phyloP scores from a whole-genome alignment of 352 stramenopile genomes.

The Phytophthora palmivora region DNA sequence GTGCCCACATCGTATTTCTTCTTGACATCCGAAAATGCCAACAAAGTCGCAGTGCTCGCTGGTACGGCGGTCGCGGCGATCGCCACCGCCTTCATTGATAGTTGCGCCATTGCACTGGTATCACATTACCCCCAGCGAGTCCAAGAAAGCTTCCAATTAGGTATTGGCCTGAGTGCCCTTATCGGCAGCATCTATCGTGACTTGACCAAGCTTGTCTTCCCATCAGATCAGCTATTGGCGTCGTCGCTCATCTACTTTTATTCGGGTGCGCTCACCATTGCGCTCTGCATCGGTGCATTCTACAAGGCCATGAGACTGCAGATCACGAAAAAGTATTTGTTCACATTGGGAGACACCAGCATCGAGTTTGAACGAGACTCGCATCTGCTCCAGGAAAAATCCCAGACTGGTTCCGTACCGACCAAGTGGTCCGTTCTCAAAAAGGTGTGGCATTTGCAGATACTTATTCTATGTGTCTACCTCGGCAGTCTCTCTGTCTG shows the following conservation, averaged over 20 bases:
- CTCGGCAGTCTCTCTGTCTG: conserved; percentile 70
- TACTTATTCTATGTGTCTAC: conserved; percentile 71
- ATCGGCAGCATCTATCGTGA: conserved; percentile 86
- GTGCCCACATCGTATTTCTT: conserved; percentile 81
- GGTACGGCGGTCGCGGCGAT: conserved; percentile 65
- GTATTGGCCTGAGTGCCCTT: conserved; percentile 76
- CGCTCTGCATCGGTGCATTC: conserved; percentile 74
- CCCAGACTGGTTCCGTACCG: conserved; percentile 20
- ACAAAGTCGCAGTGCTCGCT: conserved; percentile 64
- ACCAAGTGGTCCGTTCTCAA: conserved; percentile 70
- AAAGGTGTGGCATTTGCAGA: conserved; percentile 67
- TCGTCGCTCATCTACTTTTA: conserved; percentile 90
- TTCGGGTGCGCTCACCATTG: conserved; percentile 75
- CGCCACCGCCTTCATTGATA: conserved; percentile 82
- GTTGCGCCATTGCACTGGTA: conserved; percentile 74
- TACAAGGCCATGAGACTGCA: conserved; percentile 59
- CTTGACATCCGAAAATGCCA: conserved; percentile 60
- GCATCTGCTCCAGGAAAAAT: conserved; percentile 31
- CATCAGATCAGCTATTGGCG: conserved; percentile 55
- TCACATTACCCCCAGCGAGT: conserved; percentile 76
- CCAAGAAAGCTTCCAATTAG: conserved; percentile 81
- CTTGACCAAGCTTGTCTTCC: conserved; percentile 82
- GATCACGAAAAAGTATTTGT: conserved; percentile 62
- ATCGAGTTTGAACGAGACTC: conserved; percentile 57
- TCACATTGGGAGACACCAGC: conserved; percentile 23